Evolutionary conservation across 2,329 filamentous ascomycete genomes (phyloP), one percentile per base, ranked within the genome.

Genomic region (Taxawa tesnikishii): DNA sequence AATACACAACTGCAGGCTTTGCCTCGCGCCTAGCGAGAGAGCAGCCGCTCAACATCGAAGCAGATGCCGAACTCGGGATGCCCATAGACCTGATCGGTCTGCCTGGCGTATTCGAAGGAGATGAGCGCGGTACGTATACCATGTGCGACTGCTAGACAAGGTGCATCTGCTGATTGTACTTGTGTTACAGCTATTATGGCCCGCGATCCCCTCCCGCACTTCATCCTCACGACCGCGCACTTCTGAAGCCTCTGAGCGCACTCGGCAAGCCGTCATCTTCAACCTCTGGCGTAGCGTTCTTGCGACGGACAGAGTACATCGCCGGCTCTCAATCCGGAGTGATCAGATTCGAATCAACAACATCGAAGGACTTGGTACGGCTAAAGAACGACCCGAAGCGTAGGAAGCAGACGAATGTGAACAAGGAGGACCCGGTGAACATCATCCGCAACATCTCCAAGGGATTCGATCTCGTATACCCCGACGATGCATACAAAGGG

Each of bases 51-150:
- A 96, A 94, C 52, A 90, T 98, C 39, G 90, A 98, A 59, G 85
- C 85, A 17, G 90, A 98, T 71, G 90, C 87, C 6, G 90, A 98
- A 64, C 72, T 96, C 46, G 90, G 90, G 36, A 96, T 98, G 90
- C 85, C 87, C 38, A 75, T 98, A 52, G 88, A 96, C 55, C 63
- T 98, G 45, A 81, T 96, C 36, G 90, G 90, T 49, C 83, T 96
- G 63, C 88, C 88, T 5, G 85, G 87, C 17, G 78, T 96, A 36
- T 94, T 96, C 50, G 79, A 96, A 49, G 88, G 87, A 37, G 85
- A 96, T 55, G 88, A 96, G 65, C 80, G 80, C 60, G 84, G 87
- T 94, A 68, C 39, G 65, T 53, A 12, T n/a, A n/a, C n/a, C n/a
- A n/a, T n/a, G n/a, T n/a, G n/a, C n/a, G n/a, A n/a, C n/a, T n/a